Base-by-base conservation (phyloP, 2,329 filamentous ascomycete genomes). In the Colletotrichum lupini region DNA sequence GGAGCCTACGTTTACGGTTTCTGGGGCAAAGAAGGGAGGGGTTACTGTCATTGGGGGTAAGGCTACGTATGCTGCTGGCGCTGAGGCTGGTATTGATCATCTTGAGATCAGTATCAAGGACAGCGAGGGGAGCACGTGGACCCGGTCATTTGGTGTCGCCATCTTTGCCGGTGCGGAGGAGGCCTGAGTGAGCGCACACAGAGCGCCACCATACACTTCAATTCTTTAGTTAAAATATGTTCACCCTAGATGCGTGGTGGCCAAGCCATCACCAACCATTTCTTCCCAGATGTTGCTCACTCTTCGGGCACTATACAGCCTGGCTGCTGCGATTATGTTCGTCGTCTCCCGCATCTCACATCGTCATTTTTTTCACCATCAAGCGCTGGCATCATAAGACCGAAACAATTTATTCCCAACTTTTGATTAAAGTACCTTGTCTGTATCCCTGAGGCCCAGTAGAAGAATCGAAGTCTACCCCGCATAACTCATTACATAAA, bases 111-210 rank as follows among this genome's bases (percentile, higher is more conserved):
- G 49, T 6, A 67, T 77, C 35, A 64, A 72, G 62, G 76, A 77
- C 19, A 63, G 68, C 16, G 75, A 77, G 66, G 76, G 76, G 19
- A 76, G 76, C 22, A 75, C 62, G 19, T 77, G 75, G 75, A 73
- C 67, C 24, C 72, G 76, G 52, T 75, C 26, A 4, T 68, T 77
- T 35, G 76, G 76, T n/a, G 72, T 77, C 16, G 73, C 73, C 30
- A 66, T 75, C 24, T 75, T 75, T n/a, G 69, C 63, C 0, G 71
- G 57, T 16, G 67, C 61, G 3, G 59, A 73, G 30, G 59, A 65
- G 12, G 59, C 37, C 37, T 71, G 14, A 26, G 59, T 30, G 19
- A 11, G 42, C 22, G 19, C 8, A 6, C 16, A 5, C 9, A 11
- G 22, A n/a, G 52, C 52, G 52, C 14, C 35, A 42, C 14, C 35